Percentiles rank a stretch among this genome's conserved stretches.
phyloP scores from a whole-genome alignment of 2,329 filamentous ascomycete species.

The Coniella vitis region DNA sequence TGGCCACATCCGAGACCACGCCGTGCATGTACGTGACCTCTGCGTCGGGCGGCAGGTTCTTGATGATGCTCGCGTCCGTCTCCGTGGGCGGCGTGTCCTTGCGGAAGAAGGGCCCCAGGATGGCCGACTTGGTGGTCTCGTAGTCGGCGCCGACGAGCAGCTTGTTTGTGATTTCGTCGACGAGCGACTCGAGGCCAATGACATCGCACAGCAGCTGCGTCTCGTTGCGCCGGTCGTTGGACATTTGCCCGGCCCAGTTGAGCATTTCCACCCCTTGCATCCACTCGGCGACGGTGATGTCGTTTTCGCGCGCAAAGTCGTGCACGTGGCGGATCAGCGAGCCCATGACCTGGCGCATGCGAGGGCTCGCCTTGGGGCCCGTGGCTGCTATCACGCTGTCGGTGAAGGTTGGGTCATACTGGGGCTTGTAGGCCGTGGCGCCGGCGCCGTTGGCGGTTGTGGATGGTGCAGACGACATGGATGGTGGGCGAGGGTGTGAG shows the following conservation, averaged over 20 bases:
- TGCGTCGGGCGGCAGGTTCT: constrained; percentile 38
- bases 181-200: constrained; percentile 66
- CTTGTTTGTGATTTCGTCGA: constrained; percentile 75
- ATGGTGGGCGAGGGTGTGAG: background rate
- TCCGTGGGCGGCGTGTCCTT: constrained; percentile 61
- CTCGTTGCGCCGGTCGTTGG: constrained; percentile 63
- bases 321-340: constrained; percentile 69
- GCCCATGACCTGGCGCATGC: constrained; percentile 61
- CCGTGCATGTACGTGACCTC: constrained; percentile 61
- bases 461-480: constrained; percentile 1
- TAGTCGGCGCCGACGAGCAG: constrained; percentile 36
- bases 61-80: constrained; percentile 63
- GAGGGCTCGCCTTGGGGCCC: constrained; percentile 62
- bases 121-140: constrained; percentile 61
- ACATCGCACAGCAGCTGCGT: constrained; percentile 67
- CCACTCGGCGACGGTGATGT: constrained; percentile 78
- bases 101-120: constrained; percentile 81
- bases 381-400: constrained; percentile 66
- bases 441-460: constrained; percentile 22
- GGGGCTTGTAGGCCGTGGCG: constrained; percentile 21
- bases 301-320: constrained; percentile 73
- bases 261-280: constrained; percentile 52
- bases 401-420: constrained; percentile 74
- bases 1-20: constrained; percentile 44
- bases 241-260: constrained; percentile 66